Evolutionary conservation across 768 basidiomycete genomes (phyloP), one percentile per base, ranked within the genome.

Genomic region (Tephrocybe sp.): DNA sequence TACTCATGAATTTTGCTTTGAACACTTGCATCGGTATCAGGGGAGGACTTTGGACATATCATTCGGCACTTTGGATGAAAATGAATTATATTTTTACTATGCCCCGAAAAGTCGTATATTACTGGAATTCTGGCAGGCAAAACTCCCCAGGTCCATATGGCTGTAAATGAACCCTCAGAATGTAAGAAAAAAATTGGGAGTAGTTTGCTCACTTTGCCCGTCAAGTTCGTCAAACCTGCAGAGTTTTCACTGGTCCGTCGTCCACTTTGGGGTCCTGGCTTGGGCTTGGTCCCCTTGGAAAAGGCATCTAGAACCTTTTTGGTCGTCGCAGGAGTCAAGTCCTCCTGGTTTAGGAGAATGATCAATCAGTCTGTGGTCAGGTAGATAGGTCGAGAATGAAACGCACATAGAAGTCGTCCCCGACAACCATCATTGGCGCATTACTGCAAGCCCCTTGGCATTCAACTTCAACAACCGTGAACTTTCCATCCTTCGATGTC

Each of bases 391-490:
- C 24, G 4, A 46, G 10, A 21, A 16, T 12, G 24, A 4, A n/a
- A 70, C 88, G 54, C 62, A 92, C 93, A 66, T 97, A 99, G 74
- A 94, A 99, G 67, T 98, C 93, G 63, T 99, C 97, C 22, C 88
- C 87, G 60, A 99, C 78, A 52, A 86, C 93, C 69, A 99, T 76
- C 97, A 98, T 98, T 38, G 91, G 92, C 22, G 93, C 97, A 70
- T 97, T 99, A 60, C 88, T 91, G 74, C 97, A 99, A 46, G 97
- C 95, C 49, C 97, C 97, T 62, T 97, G 86, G 69, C 97, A 99
- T 72, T 99, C 97, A 23, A 98, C 97, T 69, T 99, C 97, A 49
- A 99, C 79, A 36, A 98, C 84, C 9, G 97, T 97, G 70, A 97
- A 99, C 69, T 95, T 97, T 34, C 91, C 88, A 64, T 99, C 93